A percentile compares a stretch with the other conserved stretches of the same genome.
Evolutionary conservation across 495 filamentous ascomycete genomes (phyloP).

Genomic region (Elaphomyces granulatus): DNA sequence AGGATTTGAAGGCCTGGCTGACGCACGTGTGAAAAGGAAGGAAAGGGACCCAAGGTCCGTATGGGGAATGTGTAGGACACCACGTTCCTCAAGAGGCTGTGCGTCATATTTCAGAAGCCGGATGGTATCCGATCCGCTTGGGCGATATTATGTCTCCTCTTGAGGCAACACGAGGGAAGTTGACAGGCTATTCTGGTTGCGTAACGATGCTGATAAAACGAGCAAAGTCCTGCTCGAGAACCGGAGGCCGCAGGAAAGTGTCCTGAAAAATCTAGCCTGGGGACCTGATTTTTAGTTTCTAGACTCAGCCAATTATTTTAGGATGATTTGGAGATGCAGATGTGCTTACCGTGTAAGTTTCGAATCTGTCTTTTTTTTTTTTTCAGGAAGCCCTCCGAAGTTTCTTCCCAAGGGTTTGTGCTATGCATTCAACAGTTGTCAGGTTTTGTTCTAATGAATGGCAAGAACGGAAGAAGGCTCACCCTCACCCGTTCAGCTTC

Average conservation of each 20-base stretch:
- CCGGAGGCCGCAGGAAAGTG: no score
- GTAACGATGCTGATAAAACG: neutral
- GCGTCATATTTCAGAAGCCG: neutral
- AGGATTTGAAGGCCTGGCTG: constrained; percentile 42
- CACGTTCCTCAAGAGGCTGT: neutral
- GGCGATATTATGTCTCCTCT: neutral
- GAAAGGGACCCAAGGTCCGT: constrained; percentile 45
- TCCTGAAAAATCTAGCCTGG: no score
- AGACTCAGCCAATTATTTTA: no score
- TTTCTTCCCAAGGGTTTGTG: no score
- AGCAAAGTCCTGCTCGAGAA: neutral
- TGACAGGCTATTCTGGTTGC: neutral
- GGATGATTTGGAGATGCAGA: neutral
- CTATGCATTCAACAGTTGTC: no score
- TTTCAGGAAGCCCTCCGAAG: no score
- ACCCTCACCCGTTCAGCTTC: no score
- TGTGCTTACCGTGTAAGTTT: constrained; percentile 1
- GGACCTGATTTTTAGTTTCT: no score
- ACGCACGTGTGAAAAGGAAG: constrained; percentile 39
- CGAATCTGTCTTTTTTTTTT: constrained; percentile 11
- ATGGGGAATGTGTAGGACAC: constrained; percentile 16
- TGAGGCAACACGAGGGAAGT: no score
- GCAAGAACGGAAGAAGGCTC: no score
- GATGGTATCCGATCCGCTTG: neutral
- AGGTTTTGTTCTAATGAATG: no score